phyloP scores from a whole-genome alignment of 176 grass and related monocot genomes.

The Sorghum bicolor region DNA sequence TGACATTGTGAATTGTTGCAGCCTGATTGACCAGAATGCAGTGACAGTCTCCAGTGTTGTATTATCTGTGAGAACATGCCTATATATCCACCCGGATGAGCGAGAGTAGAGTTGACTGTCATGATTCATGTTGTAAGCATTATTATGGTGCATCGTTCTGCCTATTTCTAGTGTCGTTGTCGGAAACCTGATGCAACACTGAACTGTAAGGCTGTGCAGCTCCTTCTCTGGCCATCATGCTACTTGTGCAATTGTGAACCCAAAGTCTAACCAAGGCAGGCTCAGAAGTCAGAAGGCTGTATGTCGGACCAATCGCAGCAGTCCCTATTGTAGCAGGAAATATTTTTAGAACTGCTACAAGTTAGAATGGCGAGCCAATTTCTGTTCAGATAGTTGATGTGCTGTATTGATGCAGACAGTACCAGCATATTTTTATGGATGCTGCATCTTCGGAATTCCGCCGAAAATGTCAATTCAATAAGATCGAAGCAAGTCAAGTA shows the following conservation, averaged over 20 bases:
- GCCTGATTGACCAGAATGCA: constrained; percentile 8
- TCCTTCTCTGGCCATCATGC: background rate
- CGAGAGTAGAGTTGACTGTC: constrained; percentile 10
- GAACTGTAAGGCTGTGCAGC: background rate
- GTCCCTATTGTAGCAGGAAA: background rate
- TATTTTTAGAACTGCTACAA: background rate
- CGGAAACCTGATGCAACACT: background rate
- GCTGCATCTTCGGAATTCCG: constrained; percentile 1
- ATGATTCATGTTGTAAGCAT: background rate
- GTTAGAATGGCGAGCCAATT: background rate
- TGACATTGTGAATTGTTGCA: constrained; percentile 10
- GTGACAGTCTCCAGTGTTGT: background rate
- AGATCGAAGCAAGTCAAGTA: background rate
- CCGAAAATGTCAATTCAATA: background rate
- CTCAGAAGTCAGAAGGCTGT: background rate
- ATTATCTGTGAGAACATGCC: constrained; percentile 8
- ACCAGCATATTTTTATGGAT: background rate
- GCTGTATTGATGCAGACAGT: constrained; percentile 14
- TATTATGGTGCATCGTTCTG: background rate
- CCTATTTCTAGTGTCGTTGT: background rate
- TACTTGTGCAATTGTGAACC: background rate
- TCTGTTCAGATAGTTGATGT: constrained; percentile 9
- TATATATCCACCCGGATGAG: background rate
- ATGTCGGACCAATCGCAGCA: background rate
- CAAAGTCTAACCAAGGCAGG: background rate